Percentiles rank a stretch among this genome's conserved stretches.
These are phyloP conservation scores for Microstegium vimineum DNA, from an alignment of 176 grass and related monocot species.

Conservation along the genomic window DNA sequence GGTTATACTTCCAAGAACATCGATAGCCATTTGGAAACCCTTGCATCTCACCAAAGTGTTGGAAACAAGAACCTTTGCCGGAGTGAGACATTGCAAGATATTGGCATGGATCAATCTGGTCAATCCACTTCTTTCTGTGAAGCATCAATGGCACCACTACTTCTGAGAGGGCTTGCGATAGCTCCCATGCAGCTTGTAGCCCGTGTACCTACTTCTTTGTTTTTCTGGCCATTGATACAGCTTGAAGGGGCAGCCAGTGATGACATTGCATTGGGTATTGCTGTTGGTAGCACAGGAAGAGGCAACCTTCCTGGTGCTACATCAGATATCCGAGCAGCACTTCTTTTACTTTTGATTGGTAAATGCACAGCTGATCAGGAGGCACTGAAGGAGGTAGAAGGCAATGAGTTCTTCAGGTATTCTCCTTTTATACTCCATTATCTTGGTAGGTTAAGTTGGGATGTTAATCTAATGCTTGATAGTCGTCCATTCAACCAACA, in stretches of 20 bases:
- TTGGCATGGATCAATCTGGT: conserved; percentile 32
- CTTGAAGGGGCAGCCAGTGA: conserved; percentile 95
- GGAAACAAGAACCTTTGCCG: conserved; percentile 36
- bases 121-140: conserved; percentile 43
- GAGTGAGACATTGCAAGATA: conserved; percentile 49
- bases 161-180: conserved; percentile 82
- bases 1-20: conserved; percentile 53
- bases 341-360: conserved; percentile 92
- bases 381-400: conserved; percentile 90
- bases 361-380: conserved; percentile 94
- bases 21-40: conserved; percentile 40
- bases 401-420: conserved; percentile 96
- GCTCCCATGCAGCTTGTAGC: conserved; percentile 87
- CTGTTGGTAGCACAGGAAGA: conserved; percentile 95
- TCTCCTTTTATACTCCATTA: conserved; percentile 20
- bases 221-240: conserved; percentile 95
- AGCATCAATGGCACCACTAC: conserved; percentile 83
- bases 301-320: conserved; percentile 95
- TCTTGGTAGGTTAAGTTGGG: background rate
- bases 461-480: conserved; percentile 20
- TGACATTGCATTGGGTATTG: conserved; percentile 95
- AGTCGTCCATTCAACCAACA: conserved; percentile 32
- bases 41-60: conserved; percentile 38
- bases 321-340: conserved; percentile 92
- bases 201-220: conserved; percentile 88